Base-by-base conservation (phyloP, 352 stramenopile genomes). In the Globisporangium solare region DNA sequence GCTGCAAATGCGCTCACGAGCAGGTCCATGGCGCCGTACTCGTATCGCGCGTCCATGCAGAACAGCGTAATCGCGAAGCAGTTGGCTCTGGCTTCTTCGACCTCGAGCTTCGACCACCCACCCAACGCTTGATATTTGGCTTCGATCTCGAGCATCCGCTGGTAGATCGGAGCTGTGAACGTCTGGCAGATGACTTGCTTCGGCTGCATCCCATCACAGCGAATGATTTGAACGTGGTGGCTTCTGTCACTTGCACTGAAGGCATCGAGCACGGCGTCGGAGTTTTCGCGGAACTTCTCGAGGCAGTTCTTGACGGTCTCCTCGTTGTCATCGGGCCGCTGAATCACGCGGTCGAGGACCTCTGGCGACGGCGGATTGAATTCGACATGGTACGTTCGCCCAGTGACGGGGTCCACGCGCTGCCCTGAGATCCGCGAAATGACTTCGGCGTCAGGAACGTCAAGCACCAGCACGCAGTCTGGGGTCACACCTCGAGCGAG, bases 341-440 rank as follows among this genome's bases (percentile, higher is more conserved):
- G 92, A 32, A 92, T 56, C 1, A 92, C 75, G 45, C 71, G 91
- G 65, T 62, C 68, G 32, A 58, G 88, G 32, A 80, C 70, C n/a
- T 82, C 83, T 6, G 46, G 45, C 0, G 78, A 73, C 8, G 96
- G 96, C 18, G 94, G 93, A 57, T 97, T 97, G 71, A 97, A 98
- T 61, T 96, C 94, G 13, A 98, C 71, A 67, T 99, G 96, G 75
- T 99, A 99, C 3, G 88, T 98, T 59, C 93, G 92, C 52, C 94
- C 93, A 6, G 79, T 97, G 6, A 71, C 70, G 18, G 90, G 90
- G 67, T 99, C 94, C 32, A 99, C 96, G 49, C 95, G 96, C 15
- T 96, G 84, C 54, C 96, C 95, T 13, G 92, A 97, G 70, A 99
- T 98, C 35, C 96, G 90, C 60, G 95, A 83, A 57, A 98, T 83